Percentiles rank a stretch among this genome's conserved stretches.
These are phyloP conservation scores for Penicillium macrosclerotiorum DNA, from an alignment of 495 filamentous ascomycete genomes.

Conservation along the genomic window DNA sequence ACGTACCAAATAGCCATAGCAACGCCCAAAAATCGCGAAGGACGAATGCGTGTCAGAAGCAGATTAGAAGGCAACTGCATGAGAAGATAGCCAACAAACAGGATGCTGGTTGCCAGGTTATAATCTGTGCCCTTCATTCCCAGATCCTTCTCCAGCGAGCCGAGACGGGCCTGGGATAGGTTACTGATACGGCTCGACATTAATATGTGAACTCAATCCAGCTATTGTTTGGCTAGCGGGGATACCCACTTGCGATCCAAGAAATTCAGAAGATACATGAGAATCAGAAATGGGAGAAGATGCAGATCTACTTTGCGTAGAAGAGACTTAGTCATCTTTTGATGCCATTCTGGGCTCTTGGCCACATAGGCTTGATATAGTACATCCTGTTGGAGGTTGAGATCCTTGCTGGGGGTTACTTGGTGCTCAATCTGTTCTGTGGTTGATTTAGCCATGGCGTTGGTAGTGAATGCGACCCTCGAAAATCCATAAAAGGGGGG, in stretches of 20 bases:
- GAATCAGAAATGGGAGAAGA: constrained; percentile 57
- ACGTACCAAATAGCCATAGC: constrained; percentile 40
- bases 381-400: constrained; percentile 21
- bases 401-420: constrained; percentile 9
- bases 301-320: constrained; percentile 61
- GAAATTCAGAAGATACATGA: constrained; percentile 81
- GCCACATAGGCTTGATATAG: constrained; percentile 32
- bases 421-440: constrained; percentile 19
- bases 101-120: constrained; percentile 60
- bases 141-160: constrained; percentile 46
- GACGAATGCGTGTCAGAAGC: constrained; percentile 48
- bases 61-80: constrained; percentile 62
- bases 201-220: background rate
- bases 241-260: constrained; percentile 59
- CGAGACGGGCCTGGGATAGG: constrained; percentile 37
- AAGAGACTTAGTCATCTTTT: constrained; percentile 36
- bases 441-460: constrained; percentile 11
- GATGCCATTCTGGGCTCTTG: constrained; percentile 34
- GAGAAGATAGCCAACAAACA: constrained; percentile 65
- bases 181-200: constrained; percentile 18
- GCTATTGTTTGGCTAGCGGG: too few species aligned
- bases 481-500: too few species aligned
- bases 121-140: constrained; percentile 48
- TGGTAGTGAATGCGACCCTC: too few species aligned
- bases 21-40: constrained; percentile 29